Base-by-base conservation (phyloP, 768 basidiomycete species). In the Russula olivacea region DNA sequence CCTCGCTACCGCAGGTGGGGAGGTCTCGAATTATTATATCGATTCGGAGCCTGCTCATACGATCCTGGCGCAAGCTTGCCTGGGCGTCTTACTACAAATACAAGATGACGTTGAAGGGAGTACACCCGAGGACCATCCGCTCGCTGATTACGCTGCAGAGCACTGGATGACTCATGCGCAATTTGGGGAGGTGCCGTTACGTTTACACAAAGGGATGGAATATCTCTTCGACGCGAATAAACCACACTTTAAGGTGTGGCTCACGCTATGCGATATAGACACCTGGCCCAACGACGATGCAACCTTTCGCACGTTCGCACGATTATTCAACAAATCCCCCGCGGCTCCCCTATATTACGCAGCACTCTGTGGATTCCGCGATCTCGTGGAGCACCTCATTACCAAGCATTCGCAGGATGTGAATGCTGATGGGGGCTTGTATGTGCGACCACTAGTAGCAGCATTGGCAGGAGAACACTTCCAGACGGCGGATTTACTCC, bases 221-320 rank as follows among this genome's bases (percentile, higher is more conserved):
- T 3, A 11, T 7, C 40, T 55, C 2, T 55, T 55, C 14, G 40
- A 55, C 41, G 19, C 1, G 0, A 6, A 43, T 11, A 30, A n/a
- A 21, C 55, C 40, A 30, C 38, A 43, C 30, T 55, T 55, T 8
- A 0, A 3, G 2, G 12, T 19, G 4, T 55, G 55, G 55, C 15
- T 43, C 40, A 1, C 4, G 15, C 28, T 43, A 1, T n/a, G 14
- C 10, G 41, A 55, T 28, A n/a, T 55, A 6, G 55, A 55, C n/a
- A 19, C 2, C 15, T 2, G 2, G 3, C 19, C 8, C 4, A 2
- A 36, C 11, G 0, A 0, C 14, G 6, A 1, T 2, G 14, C 3
- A 36, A 36, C 34, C 34, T 53, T 53, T 10, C 12, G 0, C 4
- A 4, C 0, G 36, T 36, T 21, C 52, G n/a, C n/a, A 21, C 1